Evolutionary conservation across 2,329 filamentous ascomycete genomes (phyloP).

Genomic region (Fusarium nelsonii): DNA sequence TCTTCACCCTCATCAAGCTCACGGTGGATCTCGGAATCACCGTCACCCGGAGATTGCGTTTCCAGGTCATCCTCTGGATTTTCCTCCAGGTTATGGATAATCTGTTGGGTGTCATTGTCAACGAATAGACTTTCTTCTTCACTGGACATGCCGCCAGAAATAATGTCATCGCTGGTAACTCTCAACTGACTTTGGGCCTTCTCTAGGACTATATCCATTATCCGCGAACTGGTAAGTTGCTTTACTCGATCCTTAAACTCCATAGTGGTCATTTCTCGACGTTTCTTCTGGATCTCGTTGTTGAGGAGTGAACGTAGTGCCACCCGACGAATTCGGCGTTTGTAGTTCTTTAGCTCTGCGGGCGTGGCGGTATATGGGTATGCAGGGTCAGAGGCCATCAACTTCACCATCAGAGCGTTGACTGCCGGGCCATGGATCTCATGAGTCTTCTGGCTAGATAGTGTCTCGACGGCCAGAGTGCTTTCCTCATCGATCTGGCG

Average conservation of each 20-base stretch:
- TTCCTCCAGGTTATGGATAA: neutral
- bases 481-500: neutral
- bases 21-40: neutral
- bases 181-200: neutral
- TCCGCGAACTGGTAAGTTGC: neutral
- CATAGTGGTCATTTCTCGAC: neutral
- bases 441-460: no score
- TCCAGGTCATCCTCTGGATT: neutral
- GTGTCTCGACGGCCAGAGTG: neutral
- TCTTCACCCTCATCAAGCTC: neutral
- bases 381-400: neutral
- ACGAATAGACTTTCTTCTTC: neutral
- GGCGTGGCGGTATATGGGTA: neutral
- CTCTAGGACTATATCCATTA: neutral
- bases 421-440: neutral
- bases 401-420: neutral
- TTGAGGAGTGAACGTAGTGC: neutral
- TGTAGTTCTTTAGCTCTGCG: neutral
- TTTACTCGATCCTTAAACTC: neutral
- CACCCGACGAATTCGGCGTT: neutral
- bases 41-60: neutral
- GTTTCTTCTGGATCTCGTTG: neutral
- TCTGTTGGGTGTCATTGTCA: neutral
- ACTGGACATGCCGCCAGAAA: rapidly evolving
- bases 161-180: neutral